These are phyloP conservation scores for Boletus insuetus DNA, from an alignment of 768 basidiomycete genomes.

Conservation along the genomic window DNA sequence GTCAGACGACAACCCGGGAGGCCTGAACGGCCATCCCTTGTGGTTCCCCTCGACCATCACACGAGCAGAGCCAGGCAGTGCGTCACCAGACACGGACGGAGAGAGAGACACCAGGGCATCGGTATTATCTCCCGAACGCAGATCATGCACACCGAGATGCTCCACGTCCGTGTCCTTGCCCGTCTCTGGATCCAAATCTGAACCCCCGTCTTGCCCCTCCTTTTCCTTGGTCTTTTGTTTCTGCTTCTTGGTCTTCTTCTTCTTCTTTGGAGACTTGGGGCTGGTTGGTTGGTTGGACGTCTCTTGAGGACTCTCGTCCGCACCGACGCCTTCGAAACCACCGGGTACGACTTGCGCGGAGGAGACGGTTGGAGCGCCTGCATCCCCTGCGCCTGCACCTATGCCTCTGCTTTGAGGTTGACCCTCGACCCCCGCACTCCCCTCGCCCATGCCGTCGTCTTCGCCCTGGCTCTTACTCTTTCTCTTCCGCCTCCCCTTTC, in stretches of 20 bases:
- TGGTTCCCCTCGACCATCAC: not conserved
- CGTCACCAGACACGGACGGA: not conserved
- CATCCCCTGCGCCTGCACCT: too few relatives aligned
- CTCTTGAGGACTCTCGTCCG: not conserved
- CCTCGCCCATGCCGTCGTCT: not conserved
- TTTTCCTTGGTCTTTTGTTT: slow-evolving; percentile 2
- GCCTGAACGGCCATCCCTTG: not conserved
- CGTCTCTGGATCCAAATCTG: slow-evolving; percentile 5
- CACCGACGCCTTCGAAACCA: slow-evolving; percentile 4
- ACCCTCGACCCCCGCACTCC: too few relatives aligned
- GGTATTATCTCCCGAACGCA: slow-evolving; percentile 16
- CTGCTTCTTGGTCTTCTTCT: slow-evolving; percentile 36
- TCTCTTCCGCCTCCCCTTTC: not conserved
- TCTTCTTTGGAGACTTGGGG: slow-evolving; percentile 35
- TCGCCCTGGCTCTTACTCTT: not conserved
- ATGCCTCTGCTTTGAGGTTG: too few relatives aligned
- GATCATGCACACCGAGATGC: not conserved
- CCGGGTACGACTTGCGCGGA: slow-evolving; percentile 10
- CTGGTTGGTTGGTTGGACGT: slow-evolving; percentile 33
- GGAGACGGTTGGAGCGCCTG: not conserved
- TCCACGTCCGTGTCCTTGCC: slow-evolving; percentile 5
- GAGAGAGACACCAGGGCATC: slow-evolving; percentile 6
- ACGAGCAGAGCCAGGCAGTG: not conserved
- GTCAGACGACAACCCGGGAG: slow-evolving; percentile 31
- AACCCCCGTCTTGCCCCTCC: not conserved